Base-by-base conservation (phyloP, 495 filamentous ascomycete species). In the Choiromyces venosus region DNA sequence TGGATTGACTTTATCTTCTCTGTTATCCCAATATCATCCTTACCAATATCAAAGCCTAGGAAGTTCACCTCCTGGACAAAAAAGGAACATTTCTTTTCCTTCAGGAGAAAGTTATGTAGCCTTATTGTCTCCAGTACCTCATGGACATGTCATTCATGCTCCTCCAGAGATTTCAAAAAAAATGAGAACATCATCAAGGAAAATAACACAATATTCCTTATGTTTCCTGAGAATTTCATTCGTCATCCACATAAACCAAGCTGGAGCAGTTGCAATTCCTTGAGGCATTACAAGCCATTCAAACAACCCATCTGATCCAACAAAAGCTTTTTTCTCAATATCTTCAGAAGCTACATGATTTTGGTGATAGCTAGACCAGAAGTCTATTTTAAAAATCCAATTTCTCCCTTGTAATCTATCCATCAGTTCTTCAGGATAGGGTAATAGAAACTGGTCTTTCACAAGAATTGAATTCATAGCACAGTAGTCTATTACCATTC, bases 351-450 rank as follows among this genome's bases (percentile, higher is more conserved):
- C 5, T 0, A 68, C 66, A n/a, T 25, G n/a, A 38, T 44, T n/a
- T 44, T 70, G 68, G 37, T 70, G 19, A 37, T 70, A 52, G 6
- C 68, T 37, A 52, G 38, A 44, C 19, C 38, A 38, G 10, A 73
- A 37, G 66, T 88, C 83, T 0, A 88, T 61, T 71, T 86, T 86
- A 0, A 77, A 87, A 72, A 85, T 87, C 44, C 80, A 78, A 46
- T 78, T 82, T 3, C 80, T 78, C 44, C 74, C 75, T 0, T 36
- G 37, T 1, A 88, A 38, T 0, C 74, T 35, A 21, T 77, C 38
- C 2, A 87, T 65, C 0, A 81, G 79, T 67, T 88, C 82, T 16
- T 84, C 65, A 33, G 87, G 86, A 14, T 86, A 65, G 0, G 84
- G 85, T 0, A 88, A 52, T 0, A 83, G 83, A 67, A 86, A 86